Base-by-base conservation (phyloP, 2,329 filamentous ascomycete genomes). In the Alternaria panax region DNA sequence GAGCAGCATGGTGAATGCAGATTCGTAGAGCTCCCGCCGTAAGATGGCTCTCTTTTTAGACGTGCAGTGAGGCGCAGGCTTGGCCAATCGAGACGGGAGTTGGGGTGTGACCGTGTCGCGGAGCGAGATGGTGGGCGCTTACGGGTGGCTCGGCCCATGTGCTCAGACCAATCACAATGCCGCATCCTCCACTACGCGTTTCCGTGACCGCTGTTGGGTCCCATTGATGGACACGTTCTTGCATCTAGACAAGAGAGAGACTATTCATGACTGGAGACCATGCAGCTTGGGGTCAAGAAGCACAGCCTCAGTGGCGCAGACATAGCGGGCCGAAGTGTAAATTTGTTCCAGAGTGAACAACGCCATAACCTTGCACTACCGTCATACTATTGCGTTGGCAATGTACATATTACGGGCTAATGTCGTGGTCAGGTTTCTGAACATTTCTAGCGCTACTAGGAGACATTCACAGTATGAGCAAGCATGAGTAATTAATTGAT, bases 11-110 rank as follows among this genome's bases (percentile, higher is more conserved):
- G 64, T 63, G 68, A 41, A 64, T 63, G 62, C 62, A 71, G 68
- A 71, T 70, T 72, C 70, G 68, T 63, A 65, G 62, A 65, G 63
- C 66, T 73, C 65, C 64, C 69, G 69, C 69, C 66, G 66, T 64
- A 73, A 60, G 63, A 62, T 62, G 62, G 53, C 41, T 60, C 61
- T 68, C 54, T 64, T 65, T 64, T 66, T 64, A 68, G 66, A 64
- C 62, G 67, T 68, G 64, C 66, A 67, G 60, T 67, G 73, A 68
- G 72, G 74, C 72, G 71, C 67, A 68, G 72, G 28, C 56, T 62
- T 61, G 57, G 59, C 74, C 75, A 76, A 76, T 77, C 67, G 67
- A 54, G 64, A 63, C 45, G 59, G 62, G 61, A 51, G 54, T 54
- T 64, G 64, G 61, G 46, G 70, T 75, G 72, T 75, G 71, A 75